Conservation (phyloP, 805 yeast genomes). For the Zygosaccharomyces pseudorouxii region DNA sequence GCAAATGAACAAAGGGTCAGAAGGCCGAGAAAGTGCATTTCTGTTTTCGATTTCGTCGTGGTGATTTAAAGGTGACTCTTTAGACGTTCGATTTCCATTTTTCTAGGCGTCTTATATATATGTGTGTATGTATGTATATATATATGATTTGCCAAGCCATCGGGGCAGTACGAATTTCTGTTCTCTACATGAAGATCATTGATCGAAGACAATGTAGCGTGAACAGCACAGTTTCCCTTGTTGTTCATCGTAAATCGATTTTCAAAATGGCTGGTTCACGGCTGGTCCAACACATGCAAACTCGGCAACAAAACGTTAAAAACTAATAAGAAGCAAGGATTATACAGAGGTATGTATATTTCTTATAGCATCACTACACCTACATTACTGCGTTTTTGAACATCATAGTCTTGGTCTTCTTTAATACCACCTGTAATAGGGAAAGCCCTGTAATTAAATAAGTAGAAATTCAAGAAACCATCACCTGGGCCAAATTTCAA, state of each 20-base stretch:
- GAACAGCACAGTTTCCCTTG: no score
- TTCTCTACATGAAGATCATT: no score
- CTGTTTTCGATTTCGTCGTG: neutral
- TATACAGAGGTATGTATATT: neutral
- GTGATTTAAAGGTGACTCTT: neutral
- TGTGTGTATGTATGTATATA: neutral
- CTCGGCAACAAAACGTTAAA: neutral
- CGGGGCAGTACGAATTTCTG: no score
- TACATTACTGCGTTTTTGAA: constrained; percentile 64
- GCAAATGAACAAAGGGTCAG: neutral
- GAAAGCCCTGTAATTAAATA: constrained; percentile 83
- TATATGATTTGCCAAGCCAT: no score
- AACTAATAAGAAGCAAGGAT: neutral
- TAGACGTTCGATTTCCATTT: neutral
- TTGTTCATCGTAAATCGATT: no score
- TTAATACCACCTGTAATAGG: constrained; percentile 80
- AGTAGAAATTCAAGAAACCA: constrained; percentile 83
- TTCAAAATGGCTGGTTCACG: no score
- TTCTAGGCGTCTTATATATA: neutral
- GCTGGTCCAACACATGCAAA: no score
- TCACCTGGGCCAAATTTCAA: constrained; percentile 91
- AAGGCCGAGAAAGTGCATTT: neutral
- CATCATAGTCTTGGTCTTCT: constrained; percentile 47
- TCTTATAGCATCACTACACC: constrained; percentile 75
- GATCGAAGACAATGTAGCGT: no score